A percentile compares a stretch with the other conserved stretches of the same genome.
These are phyloP conservation scores for Penicillium daleae DNA, from an alignment of 495 filamentous ascomycete genomes.

Conservation along the genomic window DNA sequence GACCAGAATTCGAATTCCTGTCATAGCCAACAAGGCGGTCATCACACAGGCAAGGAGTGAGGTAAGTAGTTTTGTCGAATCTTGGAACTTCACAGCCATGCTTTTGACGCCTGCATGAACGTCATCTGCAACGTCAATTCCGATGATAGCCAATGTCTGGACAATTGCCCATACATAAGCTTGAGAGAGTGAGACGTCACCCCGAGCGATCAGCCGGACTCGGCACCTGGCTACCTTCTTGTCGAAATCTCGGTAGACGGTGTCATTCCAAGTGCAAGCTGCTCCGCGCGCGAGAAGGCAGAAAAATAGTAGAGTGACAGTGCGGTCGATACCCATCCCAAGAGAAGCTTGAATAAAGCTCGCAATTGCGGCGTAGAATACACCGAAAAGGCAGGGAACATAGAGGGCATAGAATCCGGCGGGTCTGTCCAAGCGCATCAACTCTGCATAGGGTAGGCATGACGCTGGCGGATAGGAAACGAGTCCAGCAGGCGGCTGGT, in stretches of 20 bases:
- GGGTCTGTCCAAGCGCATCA: conserved; percentile 46
- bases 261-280: conserved; percentile 52
- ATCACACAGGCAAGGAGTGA: too few species aligned
- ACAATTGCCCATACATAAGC: conserved; percentile 35
- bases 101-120: too few species aligned
- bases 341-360: conserved; percentile 2
- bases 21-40: too few species aligned
- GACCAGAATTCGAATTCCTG: too few species aligned
- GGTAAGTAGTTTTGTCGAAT: too few species aligned
- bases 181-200: conserved; percentile 40
- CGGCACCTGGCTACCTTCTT: conserved; percentile 40
- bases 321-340: background rate
- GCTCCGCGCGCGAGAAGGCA: conserved; percentile 34
- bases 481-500: background rate
- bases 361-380: conserved; percentile 30
- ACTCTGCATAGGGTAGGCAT: conserved; percentile 42
- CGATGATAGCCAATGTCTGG: background rate
- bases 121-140: background rate
- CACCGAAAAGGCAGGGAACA: conserved; percentile 37
- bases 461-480: background rate
- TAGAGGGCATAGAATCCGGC: conserved; percentile 40
- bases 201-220: conserved; percentile 49
- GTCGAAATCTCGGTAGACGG: conserved; percentile 47
- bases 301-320: conserved; percentile 14
- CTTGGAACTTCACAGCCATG: too few species aligned